Base-by-base conservation (phyloP, 2,329 filamentous ascomycete species). In the Xylariaceae sp. region DNA sequence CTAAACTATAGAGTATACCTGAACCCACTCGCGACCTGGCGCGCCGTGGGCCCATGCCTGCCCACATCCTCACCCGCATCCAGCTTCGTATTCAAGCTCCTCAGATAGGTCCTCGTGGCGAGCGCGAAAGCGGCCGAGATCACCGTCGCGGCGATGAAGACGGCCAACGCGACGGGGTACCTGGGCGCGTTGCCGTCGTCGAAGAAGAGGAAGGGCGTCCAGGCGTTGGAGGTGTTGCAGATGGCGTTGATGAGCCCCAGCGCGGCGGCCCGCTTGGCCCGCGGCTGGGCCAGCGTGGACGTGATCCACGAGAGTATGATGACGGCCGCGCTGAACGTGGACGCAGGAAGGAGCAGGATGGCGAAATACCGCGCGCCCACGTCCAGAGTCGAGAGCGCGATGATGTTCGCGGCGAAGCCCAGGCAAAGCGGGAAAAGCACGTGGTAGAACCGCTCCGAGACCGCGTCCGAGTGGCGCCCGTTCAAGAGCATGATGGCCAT, bases 281-380 rank as follows among this genome's bases (percentile, higher is more conserved):
- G 33, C 7, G 56, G 56, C 28, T 53, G 54, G 3, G 50, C 42
- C 3, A 59, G 34, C 9, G 44, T 50, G 7, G 46, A 51, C 15
- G 52, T 53, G 19, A 56, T 53, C 55, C 56, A 59, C 3, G 56
- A 59, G 13, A 59, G 39, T 9, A 47, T 48, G n/a, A 58, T 53
- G 16, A 54, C 48, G 16, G 51, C 41, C 2, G 48, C 44, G n/a
- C 48, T 43, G 38, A 56, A 57, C 44, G 55, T 31, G 2, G 38
- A 44, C 11, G 34, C 54, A 1, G 64, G 55, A 40, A 68, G 65
- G 41, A 69, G 64, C 33, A 67, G 63, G 46, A 62, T 65, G 9
- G 62, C 59, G 4, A 63, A 50, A 38, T 69, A 69, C 3, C 65
- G 62, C 3, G 59, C 65, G 4, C 57, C 55, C 0, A 59, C 59